Percentiles rank a stretch among this genome's conserved stretches.
phyloP scores from a whole-genome alignment of 371 early-diverging fungal species.

The Basidiobolus heterosporus region DNA sequence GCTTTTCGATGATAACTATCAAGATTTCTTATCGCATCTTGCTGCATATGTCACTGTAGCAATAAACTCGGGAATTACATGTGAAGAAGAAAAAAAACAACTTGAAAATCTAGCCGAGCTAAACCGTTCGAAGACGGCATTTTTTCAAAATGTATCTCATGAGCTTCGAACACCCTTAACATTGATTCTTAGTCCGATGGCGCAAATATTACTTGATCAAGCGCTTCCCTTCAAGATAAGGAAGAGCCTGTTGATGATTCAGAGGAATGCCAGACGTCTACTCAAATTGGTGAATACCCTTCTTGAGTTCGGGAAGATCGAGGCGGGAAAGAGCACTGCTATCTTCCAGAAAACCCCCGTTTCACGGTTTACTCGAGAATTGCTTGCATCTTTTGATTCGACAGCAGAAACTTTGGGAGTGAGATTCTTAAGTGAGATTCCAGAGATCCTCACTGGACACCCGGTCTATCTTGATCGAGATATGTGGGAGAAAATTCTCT shows the following conservation, averaged over 20 bases:
- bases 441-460: not conserved
- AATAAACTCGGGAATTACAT: slow-evolving; percentile 3
- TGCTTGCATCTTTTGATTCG: slow-evolving; percentile 19
- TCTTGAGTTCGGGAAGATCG: slow-evolving; percentile 10
- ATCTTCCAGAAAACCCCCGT: slow-evolving; percentile 18
- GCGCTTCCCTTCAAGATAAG: too few relatives aligned
- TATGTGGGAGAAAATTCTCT: slow-evolving; percentile 25
- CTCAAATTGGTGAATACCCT: slow-evolving; percentile 24
- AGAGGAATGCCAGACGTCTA: slow-evolving; percentile 20
- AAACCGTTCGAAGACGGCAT: slow-evolving; percentile 18
- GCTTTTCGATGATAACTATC: slow-evolving; percentile 13
- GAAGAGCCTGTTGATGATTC: slow-evolving; percentile 9
- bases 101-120: slow-evolving; percentile 15
- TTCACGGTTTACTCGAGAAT: slow-evolving; percentile 16
- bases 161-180: slow-evolving; percentile 14
- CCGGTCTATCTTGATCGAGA: slow-evolving; percentile 20
- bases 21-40: slow-evolving; percentile 15
- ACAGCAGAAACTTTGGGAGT: slow-evolving; percentile 9
- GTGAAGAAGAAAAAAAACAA: slow-evolving; percentile 19
- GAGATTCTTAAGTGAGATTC: slow-evolving; percentile 11
- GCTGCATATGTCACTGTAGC: slow-evolving; percentile 3
- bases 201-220: too few relatives aligned
- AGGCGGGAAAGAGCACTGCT: slow-evolving; percentile 6
- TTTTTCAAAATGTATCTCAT: slow-evolving; percentile 18
- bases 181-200: not conserved